Base-by-base conservation (phyloP, 2,329 filamentous ascomycete genomes). In the Beauveria sp. region DNA sequence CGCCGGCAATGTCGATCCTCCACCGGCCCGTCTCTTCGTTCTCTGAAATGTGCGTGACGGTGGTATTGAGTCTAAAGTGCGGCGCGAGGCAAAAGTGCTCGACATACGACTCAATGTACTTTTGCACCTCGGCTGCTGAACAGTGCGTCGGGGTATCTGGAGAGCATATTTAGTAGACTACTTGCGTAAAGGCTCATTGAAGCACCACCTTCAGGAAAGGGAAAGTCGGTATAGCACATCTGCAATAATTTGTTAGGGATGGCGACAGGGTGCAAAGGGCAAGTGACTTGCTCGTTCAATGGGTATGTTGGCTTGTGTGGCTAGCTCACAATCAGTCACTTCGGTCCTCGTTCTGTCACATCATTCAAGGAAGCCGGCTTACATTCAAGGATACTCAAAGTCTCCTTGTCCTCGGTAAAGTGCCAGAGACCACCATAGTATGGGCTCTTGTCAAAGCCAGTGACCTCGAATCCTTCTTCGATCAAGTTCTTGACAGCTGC, bases 371-470 rank as follows among this genome's bases (percentile, higher is more conserved):
- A 5, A 5, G 2, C 7, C 1, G 12, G 14, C 50, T 12, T 54
- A 49, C 58, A 54, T 49, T 60, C 50, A 14, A 60, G 58, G 7
- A 60, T 40, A 24, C 58, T 54, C 4, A 54, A 5, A 16, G 58
- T 54, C 5, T 54, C 9, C 63, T 71, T 68, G 58, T 74, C 66
- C 26, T 75, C 68, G 12, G 71, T 77, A 61, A 72, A 78, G 51
- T 74, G 70, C 77, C 78, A 80, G 1, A 80, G 65, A 0, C 78
- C 78, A 10, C 78, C 78, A 26, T 77, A 66, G 60, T 73, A 73
- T 46, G 66, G 59, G 60, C 74, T 75, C 49, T 71, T 69, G 50
- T 80, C 78, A 51, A 79, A 79, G 3, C 73, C 78, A 1, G 73
- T 71, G 7, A 73, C 77, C 6, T 78, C 66, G 58, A 79, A 80